These are phyloP conservation scores for Hortaea werneckii DNA, from an alignment of 2,329 filamentous ascomycete species.

Conservation along the genomic window DNA sequence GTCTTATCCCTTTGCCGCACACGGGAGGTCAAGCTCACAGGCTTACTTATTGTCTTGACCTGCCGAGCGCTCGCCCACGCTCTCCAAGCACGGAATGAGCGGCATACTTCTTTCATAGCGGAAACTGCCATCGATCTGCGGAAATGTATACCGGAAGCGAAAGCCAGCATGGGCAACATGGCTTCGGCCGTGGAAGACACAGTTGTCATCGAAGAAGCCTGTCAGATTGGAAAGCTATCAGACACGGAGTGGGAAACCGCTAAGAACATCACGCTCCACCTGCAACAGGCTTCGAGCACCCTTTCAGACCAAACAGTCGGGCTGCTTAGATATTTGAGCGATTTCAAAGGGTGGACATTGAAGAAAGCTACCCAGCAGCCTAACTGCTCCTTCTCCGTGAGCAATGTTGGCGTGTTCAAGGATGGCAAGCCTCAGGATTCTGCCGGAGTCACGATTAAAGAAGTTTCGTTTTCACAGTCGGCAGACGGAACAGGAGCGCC, in stretches of 20 bases:
- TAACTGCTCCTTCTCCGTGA: neutral
- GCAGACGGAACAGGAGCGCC: slow-evolving; percentile 29
- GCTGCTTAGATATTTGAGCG: slow-evolving; percentile 32
- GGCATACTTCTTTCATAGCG: neutral
- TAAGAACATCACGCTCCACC: slow-evolving; percentile 19
- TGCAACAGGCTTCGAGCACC: slow-evolving; percentile 24
- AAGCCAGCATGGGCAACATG: slow-evolving; percentile 30
- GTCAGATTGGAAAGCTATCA: neutral
- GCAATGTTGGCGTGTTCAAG: slow-evolving; percentile 2
- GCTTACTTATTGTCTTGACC: slow-evolving; percentile 31
- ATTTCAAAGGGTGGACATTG: slow-evolving; percentile 31
- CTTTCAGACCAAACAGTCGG: slow-evolving; percentile 34
- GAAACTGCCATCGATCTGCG: slow-evolving; percentile 35
- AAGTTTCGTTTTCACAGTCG: slow-evolving; percentile 37
- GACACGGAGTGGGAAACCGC: slow-evolving; percentile 26
- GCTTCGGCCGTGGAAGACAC: slow-evolving; percentile 13
- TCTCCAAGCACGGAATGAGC: slow-evolving; percentile 9
- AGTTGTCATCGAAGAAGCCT: neutral
- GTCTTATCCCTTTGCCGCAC: slow-evolving; percentile 23
- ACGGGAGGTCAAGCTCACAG: slow-evolving; percentile 33
- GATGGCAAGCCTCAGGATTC: neutral
- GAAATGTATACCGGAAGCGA: slow-evolving; percentile 21
- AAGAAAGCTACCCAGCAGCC: slow-evolving; percentile 27
- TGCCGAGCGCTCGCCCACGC: slow-evolving; percentile 28
- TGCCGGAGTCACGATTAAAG: slow-evolving; percentile 16